phyloP scores from a whole-genome alignment of 2,329 filamentous ascomycete species.

The Ramularia collo-cygni region DNA sequence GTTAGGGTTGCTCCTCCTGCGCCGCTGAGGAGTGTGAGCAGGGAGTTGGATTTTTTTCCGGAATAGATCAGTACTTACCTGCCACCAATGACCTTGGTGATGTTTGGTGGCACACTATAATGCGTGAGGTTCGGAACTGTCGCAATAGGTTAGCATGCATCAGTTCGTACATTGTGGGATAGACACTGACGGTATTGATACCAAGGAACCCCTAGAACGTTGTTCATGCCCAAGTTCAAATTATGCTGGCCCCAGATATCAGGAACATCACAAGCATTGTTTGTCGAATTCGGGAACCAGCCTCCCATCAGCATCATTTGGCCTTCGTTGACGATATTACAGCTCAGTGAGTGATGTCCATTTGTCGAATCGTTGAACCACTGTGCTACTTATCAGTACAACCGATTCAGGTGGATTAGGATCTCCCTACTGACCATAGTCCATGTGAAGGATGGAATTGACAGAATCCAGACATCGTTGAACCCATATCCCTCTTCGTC shows the following conservation, averaged over 20 bases:
- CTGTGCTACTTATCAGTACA: no score
- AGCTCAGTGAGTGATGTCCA: conserved; percentile 51
- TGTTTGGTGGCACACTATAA: conserved; percentile 44
- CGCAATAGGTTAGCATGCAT: no score
- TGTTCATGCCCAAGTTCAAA: conserved; percentile 43
- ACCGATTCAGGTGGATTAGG: conserved; percentile 42
- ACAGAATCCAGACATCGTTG: conserved; percentile 57
- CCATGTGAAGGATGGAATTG: conserved; percentile 58
- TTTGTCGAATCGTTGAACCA: conserved; percentile 35
- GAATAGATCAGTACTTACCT: conserved; percentile 18
- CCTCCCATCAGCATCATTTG: conserved; percentile 61
- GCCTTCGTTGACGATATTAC: conserved; percentile 49
- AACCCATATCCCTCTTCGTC: conserved; percentile 42
- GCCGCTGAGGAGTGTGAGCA: conserved; percentile 24
- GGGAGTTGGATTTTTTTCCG: neutral
- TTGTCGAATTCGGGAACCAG: conserved; percentile 48
- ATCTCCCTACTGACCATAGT: no score
- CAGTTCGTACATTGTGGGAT: no score
- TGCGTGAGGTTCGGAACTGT: conserved; percentile 37
- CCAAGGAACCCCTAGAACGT: conserved; percentile 41
- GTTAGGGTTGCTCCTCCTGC: conserved; percentile 50
- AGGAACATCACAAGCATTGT: conserved; percentile 41
- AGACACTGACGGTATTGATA: conserved; percentile 31
- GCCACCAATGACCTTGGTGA: conserved; percentile 46
- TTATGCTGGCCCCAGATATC: conserved; percentile 47